phyloP scores from a whole-genome alignment of 768 basidiomycete genomes.

The Arthromyces matolae region DNA sequence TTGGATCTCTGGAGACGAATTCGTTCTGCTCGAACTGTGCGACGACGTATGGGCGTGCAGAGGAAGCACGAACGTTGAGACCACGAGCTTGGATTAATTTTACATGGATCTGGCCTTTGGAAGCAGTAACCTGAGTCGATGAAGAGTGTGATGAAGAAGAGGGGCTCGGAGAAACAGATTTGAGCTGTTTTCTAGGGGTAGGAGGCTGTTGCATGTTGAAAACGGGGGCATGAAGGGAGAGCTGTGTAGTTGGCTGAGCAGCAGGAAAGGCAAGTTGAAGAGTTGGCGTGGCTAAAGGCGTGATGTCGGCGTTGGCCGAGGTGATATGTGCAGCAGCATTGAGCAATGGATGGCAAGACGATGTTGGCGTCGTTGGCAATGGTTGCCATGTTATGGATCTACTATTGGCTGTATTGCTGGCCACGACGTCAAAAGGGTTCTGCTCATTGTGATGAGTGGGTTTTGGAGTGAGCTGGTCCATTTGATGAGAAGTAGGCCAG shows the following conservation, averaged over 20 bases:
- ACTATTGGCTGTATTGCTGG: too few species aligned
- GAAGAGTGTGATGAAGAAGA: slow-evolving; percentile 31
- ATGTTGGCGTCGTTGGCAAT: slow-evolving; percentile 28
- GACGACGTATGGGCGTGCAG: slow-evolving; percentile 86
- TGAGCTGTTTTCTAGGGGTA: slow-evolving; percentile 32
- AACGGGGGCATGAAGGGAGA: slow-evolving; percentile 83
- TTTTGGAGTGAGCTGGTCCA: slow-evolving; percentile 62
- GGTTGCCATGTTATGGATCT: too few species aligned
- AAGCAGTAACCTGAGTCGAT: slow-evolving; percentile 32
- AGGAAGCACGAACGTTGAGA: slow-evolving; percentile 65
- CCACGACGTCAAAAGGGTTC: slow-evolving; percentile 68
- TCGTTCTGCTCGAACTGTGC: slow-evolving; percentile 99
- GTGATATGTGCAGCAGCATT: slow-evolving; percentile 24
- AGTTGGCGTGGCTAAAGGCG: slow-evolving; percentile 39
- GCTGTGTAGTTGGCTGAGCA: slow-evolving; percentile 52
- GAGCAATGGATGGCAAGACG: slow-evolving; percentile 37
- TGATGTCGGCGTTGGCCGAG: slow-evolving; percentile 42
- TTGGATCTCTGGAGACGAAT: slow-evolving; percentile 90
- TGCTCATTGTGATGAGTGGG: slow-evolving; percentile 35
- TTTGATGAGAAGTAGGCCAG: slow-evolving; percentile 52
- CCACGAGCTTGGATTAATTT: slow-evolving; percentile 91
- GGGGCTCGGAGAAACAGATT: slow-evolving; percentile 15
- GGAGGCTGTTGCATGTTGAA: slow-evolving; percentile 76
- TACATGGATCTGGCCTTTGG: slow-evolving; percentile 82
- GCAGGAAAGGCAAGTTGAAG: slow-evolving; percentile 49